Evolutionary conservation across 192 early-diverging fungal genomes (phyloP), one percentile per base, ranked within the genome.

Genomic region (Fimicolochytrium jonesii): DNA sequence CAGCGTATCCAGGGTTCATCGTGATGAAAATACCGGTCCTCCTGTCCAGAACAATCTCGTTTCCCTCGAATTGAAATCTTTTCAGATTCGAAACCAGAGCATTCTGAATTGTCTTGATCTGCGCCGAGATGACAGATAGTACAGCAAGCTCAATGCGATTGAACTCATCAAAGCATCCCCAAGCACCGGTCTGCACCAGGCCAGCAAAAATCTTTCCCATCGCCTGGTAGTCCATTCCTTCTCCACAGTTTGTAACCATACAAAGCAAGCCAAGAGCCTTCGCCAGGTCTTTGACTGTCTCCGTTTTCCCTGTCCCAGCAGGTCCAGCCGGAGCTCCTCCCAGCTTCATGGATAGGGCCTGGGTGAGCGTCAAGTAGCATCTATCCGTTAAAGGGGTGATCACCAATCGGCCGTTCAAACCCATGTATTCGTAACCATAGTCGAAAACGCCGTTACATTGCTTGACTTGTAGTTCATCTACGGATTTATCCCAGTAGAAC

Each of bases 151-250:
- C 80, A 48, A 84, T 84, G 28, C 82, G 70, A 44, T 84, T 84
- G 57, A 84, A 84, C 67, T 84, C 82, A 57, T 84, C 82, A 69
- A 84, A 84, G 49, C 80, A 82, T 17, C 82, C 78, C 82, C 82
- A 84, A 3, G 82, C 82, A 20, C 82, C 82, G 15, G 77, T 76
- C 61, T 84, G 82, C 13, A 80, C 82, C 28, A 84, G 69, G 28
- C 82, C 82, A 18, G 82, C 76, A 72, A 84, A 82, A 30, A 80
- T 82, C 66, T 84, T 77, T 20, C 79, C 82, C 82, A 84, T 84
- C 7, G 78, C 75, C 59, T 78, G 78, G 53, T 82, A 84, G 56
- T 84, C 82, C 72, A 84, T 72, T 35, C 79, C 79, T 59, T 84
- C 82, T 41, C 78, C 78, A 61, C 82, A 84, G 60, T 84, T 84